Evolutionary conservation across 2,329 filamentous ascomycete species (phyloP).

Genomic region (Aspergillus proliferans): DNA sequence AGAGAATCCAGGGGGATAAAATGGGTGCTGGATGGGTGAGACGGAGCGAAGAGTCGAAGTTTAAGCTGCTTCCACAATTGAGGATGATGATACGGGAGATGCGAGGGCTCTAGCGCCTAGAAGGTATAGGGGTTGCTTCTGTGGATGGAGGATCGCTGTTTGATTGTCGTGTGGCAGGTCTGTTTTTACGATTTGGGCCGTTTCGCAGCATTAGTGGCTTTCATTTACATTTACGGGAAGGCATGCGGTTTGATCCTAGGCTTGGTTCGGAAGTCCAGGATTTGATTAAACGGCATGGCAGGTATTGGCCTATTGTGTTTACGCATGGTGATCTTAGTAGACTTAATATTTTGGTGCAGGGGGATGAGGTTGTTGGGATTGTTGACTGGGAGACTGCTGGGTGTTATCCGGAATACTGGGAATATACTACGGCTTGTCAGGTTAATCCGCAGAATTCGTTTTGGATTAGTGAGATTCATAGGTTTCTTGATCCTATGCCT

Average conservation of each 20-base stretch:
- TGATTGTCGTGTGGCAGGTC: constrained; percentile 25
- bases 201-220: constrained; percentile 31
- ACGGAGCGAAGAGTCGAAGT: constrained; percentile 25
- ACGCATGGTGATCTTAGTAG: constrained; percentile 49
- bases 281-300: constrained; percentile 27
- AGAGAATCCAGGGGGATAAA: constrained; percentile 33
- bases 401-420: constrained; percentile 27
- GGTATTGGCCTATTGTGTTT: constrained; percentile 34
- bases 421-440: constrained; percentile 33
- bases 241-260: constrained; percentile 21
- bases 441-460: constrained; percentile 37
- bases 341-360: constrained; percentile 27
- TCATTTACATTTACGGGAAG: constrained; percentile 29
- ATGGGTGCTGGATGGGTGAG: constrained; percentile 26
- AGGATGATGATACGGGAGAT: constrained; percentile 23
- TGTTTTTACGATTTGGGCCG: constrained; percentile 21
- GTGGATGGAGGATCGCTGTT: constrained; percentile 26
- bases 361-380: constrained; percentile 37
- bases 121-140: constrained; percentile 22
- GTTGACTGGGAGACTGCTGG: constrained; percentile 27
- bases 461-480: constrained; percentile 35
- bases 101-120: constrained; percentile 21
- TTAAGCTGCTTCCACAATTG: constrained; percentile 31
- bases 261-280: constrained; percentile 23
- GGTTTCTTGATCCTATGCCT: constrained; percentile 34